Conservation (phyloP, 257 asterid species). For the Nicotiana knightiana region DNA sequence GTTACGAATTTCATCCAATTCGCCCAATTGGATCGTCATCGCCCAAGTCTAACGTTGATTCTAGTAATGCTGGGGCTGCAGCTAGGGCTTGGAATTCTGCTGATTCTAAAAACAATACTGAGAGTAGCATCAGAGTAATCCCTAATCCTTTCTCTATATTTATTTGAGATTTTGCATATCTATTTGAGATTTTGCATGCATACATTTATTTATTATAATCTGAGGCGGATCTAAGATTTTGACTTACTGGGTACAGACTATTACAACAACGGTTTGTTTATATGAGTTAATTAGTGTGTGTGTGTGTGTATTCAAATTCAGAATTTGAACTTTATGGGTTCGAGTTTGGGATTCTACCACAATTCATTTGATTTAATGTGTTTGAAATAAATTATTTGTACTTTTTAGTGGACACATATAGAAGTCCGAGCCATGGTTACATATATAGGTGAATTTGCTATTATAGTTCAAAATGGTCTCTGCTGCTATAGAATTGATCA, state of each 20-base stretch:
- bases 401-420: background rate
- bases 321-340: background rate
- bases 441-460: background rate
- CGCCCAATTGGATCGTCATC: slow-evolving; percentile 51
- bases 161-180: too few species aligned
- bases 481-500: background rate
- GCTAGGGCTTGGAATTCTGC: slow-evolving; percentile 57
- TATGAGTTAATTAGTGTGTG: background rate
- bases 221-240: background rate
- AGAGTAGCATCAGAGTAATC: slow-evolving; percentile 46
- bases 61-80: slow-evolving; percentile 36
- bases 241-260: background rate
- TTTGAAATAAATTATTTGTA: background rate
- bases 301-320: too few species aligned
- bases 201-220: background rate
- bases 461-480: background rate
- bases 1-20: slow-evolving; percentile 80
- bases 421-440: background rate
- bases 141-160: background rate
- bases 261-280: background rate
- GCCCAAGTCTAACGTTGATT: slow-evolving; percentile 34
- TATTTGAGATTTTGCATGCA: background rate
- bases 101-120: slow-evolving; percentile 47
- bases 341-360: background rate
- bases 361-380: background rate